Conservation (phyloP, 495 filamentous ascomycete genomes). For the Penicillium odoratum region DNA sequence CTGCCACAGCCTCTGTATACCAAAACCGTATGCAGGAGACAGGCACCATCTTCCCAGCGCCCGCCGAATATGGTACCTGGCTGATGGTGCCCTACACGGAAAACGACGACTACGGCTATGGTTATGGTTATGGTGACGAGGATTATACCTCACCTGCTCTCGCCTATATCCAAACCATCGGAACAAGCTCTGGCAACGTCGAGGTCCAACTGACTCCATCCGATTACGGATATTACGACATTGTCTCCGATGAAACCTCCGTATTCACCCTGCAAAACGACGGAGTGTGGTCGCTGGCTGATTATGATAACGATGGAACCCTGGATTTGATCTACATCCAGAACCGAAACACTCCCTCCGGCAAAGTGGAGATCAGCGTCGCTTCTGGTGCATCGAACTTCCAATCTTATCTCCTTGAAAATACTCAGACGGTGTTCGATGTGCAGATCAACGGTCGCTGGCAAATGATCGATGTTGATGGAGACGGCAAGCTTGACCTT, state of each 20-base stretch:
- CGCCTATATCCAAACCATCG: not conserved
- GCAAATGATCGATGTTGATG: not conserved
- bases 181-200: not conserved
- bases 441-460: not conserved
- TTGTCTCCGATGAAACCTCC: not conserved
- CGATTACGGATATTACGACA: not conserved
- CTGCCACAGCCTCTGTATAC: not conserved
- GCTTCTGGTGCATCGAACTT: not conserved
- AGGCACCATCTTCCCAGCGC: not conserved
- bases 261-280: not conserved
- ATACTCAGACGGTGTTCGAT: not conserved
- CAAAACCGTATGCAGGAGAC: not conserved
- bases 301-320: not conserved
- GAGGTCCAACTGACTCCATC: not conserved
- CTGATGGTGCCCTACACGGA: not conserved
- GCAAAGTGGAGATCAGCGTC: not conserved
- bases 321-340: not conserved
- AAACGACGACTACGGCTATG: not conserved
- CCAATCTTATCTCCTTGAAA: not conserved
- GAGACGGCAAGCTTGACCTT: not conserved
- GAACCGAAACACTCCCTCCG: not conserved
- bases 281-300: not conserved
- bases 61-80: not conserved
- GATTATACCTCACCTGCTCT: not conserved
- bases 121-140: no score